Base-by-base conservation (phyloP, 148 eudicot genomes). In the Arctostaphylos glauca region DNA sequence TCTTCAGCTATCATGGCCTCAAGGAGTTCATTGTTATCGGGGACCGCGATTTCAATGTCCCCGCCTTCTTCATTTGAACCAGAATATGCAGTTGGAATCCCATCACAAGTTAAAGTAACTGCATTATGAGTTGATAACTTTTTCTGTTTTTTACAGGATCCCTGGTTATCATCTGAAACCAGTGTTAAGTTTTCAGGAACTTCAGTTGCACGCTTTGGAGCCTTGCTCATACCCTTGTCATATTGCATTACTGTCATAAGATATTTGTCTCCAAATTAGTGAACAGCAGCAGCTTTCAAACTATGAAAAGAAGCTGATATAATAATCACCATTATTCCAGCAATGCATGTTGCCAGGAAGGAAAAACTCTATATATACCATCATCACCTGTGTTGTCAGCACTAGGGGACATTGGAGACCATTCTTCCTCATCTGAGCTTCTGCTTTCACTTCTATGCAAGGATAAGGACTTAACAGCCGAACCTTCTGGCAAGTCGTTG, bases 81-180 rank as follows among this genome's bases (percentile, higher is more conserved):
- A 74, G 81, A 62, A 78, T 81, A 49, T 19, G 56, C 80, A 66
- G 87, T 74, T 68, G 53, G 43, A 76, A 25, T 55, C 21, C 64
- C 83, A 82, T 85, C 85, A 72, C 64, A 47, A 68, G 55, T 16
- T 49, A 80, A 44, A 68, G 47, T 10, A 67, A 66, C 44, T 41
- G 77, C 68, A 64, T 82, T 81, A 59, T 75, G 62, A 84, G 81
- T 82, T 49, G 59, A 78, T 43, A 86, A 54, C 59, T 81, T 72
- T 82, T 85, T 87, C 81, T 83, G 84, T 87, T 89, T 93, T 84
- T 89, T 90, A 79, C 83, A 77, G 64, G 67, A 82, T 84, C 84
- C 73, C 77, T 80, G 79, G 60, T 68, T 31, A 66, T 83, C 84
- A 81, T 86, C 87, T 58, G 82, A 71, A 79, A 55, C 67, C 31